Base-by-base conservation (phyloP, 2,329 filamentous ascomycete genomes). In the Didymella pinodella region DNA sequence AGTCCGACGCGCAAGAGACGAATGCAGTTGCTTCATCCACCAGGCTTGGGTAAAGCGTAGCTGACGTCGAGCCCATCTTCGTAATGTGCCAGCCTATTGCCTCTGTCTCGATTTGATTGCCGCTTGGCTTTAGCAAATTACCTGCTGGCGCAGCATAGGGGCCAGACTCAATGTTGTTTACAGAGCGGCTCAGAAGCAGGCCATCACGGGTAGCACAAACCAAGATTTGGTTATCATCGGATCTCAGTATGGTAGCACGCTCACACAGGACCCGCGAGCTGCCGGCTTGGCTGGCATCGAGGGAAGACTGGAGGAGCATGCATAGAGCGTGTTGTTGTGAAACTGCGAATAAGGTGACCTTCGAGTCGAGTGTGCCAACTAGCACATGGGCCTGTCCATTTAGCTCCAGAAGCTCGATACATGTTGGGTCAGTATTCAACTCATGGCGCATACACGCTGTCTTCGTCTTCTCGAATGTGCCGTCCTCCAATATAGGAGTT, bases 121-220 rank as follows among this genome's bases (percentile, higher is more conserved):
- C 29, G 4, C 4, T 10, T 18, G 12, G 16, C 1, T 11, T 14
- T 1, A 12, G 3, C 5, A n/a, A 12, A 3, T 40, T 10, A 2
- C 18, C 10, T 20, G 20, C 4, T 25, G 43, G 18, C 14, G 29
- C 18, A n/a, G 16, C 12, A 7, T 5, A 22, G 6, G 4, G 1
- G 3, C 46, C 22, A 16, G 40, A 12, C 14, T 16, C 12, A 7
- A 28, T 1, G 11, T 2, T 7, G 16, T 7, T 14, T 3, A 59
- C 2, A 28, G n/a, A 18, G 4, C 59, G 54, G 43, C 59, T 69
- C n/a, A 74, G 48, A 2, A 77, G 60, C 25, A 58, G 54, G 1
- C 78, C 78, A 57, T 75, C 69, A 7, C 78, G 73, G 43, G 77
- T 72, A 6, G 75, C 75, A 56, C 77, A 79, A 1, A 76, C 64